Conservation (phyloP, 345 rosid genomes). For the Aquilaria yunnanensis region DNA sequence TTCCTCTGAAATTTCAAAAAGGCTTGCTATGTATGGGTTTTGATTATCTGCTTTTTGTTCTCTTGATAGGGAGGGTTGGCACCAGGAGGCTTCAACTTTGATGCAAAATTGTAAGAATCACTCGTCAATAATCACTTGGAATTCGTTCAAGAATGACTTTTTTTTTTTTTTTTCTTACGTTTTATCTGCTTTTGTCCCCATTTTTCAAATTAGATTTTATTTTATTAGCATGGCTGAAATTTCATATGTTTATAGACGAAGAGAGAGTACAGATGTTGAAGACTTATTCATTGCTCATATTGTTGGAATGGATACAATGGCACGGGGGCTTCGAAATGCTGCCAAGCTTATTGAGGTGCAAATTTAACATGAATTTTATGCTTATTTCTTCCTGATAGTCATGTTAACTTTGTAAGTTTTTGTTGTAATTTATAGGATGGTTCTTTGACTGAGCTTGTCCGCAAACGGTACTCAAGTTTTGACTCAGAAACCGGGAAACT, state of each 20-base stretch:
- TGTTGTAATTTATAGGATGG: slow-evolving; percentile 47
- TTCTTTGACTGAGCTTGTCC: slow-evolving; percentile 50
- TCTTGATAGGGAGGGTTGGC: slow-evolving; percentile 72
- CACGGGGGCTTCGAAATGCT: slow-evolving; percentile 83
- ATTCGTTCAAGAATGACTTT: not conserved
- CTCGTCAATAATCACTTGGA: not conserved
- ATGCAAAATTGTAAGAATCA: slow-evolving; percentile 75
- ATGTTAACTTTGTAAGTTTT: not conserved
- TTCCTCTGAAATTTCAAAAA: slow-evolving; percentile 2
- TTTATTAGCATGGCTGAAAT: too few relatives aligned
- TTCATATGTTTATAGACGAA: slow-evolving; percentile 42
- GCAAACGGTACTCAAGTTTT: slow-evolving; percentile 70
- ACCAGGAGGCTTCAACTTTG: slow-evolving; percentile 98
- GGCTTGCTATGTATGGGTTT: not conserved
- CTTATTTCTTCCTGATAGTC: not conserved
- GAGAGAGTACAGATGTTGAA: slow-evolving; percentile 95
- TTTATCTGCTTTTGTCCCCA: not conserved
- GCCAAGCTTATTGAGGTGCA: slow-evolving; percentile 75
- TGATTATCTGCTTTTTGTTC: slow-evolving; percentile 10
- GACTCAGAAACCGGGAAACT: slow-evolving; percentile 58
- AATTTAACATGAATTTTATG: slow-evolving; percentile 1
- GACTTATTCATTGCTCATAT: slow-evolving; percentile 89
- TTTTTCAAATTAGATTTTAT: not conserved
- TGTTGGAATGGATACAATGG: slow-evolving; percentile 89
- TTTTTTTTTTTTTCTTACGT: slow-evolving; percentile 1